Conservation (phyloP, 768 basidiomycete genomes). For the Coprinellus aureogranulatus region DNA sequence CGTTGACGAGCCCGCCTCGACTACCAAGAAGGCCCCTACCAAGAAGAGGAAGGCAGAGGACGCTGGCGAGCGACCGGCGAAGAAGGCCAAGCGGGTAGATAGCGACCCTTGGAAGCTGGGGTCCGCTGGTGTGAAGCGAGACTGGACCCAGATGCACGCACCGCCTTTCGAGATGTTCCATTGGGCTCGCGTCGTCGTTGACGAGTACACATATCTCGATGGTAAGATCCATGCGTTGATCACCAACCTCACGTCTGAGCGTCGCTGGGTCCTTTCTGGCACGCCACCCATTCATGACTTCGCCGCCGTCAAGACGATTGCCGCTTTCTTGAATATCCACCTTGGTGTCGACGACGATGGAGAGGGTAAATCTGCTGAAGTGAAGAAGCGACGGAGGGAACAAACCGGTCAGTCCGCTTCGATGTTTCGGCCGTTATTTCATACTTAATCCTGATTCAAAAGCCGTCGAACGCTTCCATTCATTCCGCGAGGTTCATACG, state of each 20-base stretch:
- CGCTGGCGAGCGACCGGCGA: constrained; percentile 36
- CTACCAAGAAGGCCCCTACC: constrained; percentile 34
- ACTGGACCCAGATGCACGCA: constrained; percentile 77
- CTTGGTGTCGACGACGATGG: constrained; percentile 88
- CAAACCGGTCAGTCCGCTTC: constrained; percentile 64
- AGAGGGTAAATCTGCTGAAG: constrained; percentile 70
- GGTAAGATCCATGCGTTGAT: constrained; percentile 78
- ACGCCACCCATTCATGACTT: constrained; percentile 94
- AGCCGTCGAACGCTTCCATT: constrained; percentile 93
- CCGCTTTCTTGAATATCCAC: constrained; percentile 85
- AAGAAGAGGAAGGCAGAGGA: constrained; percentile 39
- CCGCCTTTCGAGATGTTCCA: constrained; percentile 93
- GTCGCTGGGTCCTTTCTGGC: constrained; percentile 95
- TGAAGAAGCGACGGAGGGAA: constrained; percentile 79
- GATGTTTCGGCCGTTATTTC: neutral
- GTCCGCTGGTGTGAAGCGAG: constrained; percentile 54
- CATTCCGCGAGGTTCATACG: constrained; percentile 92
- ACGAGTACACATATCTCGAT: constrained; percentile 91
- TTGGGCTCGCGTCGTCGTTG: constrained; percentile 83
- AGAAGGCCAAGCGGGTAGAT: constrained; percentile 63
- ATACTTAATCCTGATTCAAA: constrained; percentile 5
- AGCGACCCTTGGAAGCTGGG: constrained; percentile 79
- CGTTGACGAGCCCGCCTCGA: constrained; percentile 45
- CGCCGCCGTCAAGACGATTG: constrained; percentile 85
- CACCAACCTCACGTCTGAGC: constrained; percentile 69